These are phyloP conservation scores for Kodamaea suecica DNA, from an alignment of 1,139 yeast genomes.

Conservation along the genomic window DNA sequence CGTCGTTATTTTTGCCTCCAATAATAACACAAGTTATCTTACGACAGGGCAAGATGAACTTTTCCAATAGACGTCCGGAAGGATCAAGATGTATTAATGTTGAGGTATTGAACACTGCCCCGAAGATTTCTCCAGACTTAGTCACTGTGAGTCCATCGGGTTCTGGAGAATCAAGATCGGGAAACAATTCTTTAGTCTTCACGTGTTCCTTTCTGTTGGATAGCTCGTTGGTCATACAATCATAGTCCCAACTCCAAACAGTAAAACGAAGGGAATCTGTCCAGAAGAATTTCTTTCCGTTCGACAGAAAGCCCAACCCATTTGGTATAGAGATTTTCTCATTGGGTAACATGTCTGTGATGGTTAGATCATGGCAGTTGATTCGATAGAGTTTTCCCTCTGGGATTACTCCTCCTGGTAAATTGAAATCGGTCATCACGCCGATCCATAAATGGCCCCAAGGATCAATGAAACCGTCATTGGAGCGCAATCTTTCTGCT, in stretches of 20 bases:
- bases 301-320: constrained; percentile 71
- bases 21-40: constrained; percentile 68
- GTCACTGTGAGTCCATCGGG: constrained; percentile 84
- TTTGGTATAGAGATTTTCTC: constrained; percentile 55
- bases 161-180: constrained; percentile 42
- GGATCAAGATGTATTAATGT: constrained; percentile 53
- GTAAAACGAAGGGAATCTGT: constrained; percentile 65
- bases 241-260: constrained; percentile 63
- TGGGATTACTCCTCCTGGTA: constrained; percentile 26
- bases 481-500: constrained; percentile 50
- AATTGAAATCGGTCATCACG: constrained; percentile 60
- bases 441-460: constrained; percentile 72
- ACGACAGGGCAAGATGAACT: constrained; percentile 51
- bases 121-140: constrained; percentile 57
- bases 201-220: constrained; percentile 44
- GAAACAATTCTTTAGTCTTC: constrained; percentile 33
- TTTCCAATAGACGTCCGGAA: constrained; percentile 51
- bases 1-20: constrained; percentile 60
- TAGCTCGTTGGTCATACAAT: constrained; percentile 42
- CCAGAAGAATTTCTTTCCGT: constrained; percentile 55
- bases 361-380: constrained; percentile 30
- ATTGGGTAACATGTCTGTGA: constrained; percentile 27
- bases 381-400: constrained; percentile 47
- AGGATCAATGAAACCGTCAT: constrained; percentile 71
- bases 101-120: constrained; percentile 65